A percentile compares a stretch with the other conserved stretches of the same genome.
Conservation (phyloP, 108 stramenopile genomes). For the Fistulifera solaris region DNA sequence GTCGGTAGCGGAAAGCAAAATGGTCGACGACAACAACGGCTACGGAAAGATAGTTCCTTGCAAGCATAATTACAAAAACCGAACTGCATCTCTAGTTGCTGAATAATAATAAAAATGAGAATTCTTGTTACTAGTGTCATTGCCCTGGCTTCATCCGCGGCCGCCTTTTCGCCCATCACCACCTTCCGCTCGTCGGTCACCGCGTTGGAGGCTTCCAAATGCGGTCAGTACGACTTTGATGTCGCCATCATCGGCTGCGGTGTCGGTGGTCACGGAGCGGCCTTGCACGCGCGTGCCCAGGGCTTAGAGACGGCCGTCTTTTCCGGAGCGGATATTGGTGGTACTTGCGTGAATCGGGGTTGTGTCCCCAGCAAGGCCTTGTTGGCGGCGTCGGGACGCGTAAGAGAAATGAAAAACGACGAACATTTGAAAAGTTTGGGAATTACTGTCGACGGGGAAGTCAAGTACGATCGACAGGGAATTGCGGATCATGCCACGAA, state of each 20-base stretch:
- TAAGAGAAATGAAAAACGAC: conserved; percentile 86
- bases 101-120: no score
- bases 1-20: no score
- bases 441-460: conserved; percentile 73
- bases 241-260: conserved; percentile 93
- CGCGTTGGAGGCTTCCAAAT: conserved; percentile 1
- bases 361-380: conserved; percentile 98
- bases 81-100: no score
- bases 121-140: no score
- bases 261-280: conserved; percentile 99
- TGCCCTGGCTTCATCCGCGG: no score
- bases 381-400: conserved; percentile 91
- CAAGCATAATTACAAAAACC: no score
- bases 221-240: conserved; percentile 64
- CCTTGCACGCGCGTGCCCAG: conserved; percentile 90
- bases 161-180: no score
- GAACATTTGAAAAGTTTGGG: conserved; percentile 74
- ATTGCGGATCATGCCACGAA: conserved; percentile 95
- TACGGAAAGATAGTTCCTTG: no score
- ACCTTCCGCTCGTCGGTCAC: no score
- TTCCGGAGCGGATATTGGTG: conserved; percentile 90
- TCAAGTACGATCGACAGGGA: conserved; percentile 79
- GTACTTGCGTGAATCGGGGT: conserved; percentile 98
- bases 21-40: no score
- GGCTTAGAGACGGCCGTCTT: conserved; percentile 90